A percentile compares a stretch with the other conserved stretches of the same genome.
These are phyloP conservation scores for Cladophialophora exuberans DNA, from an alignment of 2,329 filamentous ascomycete genomes.

Conservation along the genomic window DNA sequence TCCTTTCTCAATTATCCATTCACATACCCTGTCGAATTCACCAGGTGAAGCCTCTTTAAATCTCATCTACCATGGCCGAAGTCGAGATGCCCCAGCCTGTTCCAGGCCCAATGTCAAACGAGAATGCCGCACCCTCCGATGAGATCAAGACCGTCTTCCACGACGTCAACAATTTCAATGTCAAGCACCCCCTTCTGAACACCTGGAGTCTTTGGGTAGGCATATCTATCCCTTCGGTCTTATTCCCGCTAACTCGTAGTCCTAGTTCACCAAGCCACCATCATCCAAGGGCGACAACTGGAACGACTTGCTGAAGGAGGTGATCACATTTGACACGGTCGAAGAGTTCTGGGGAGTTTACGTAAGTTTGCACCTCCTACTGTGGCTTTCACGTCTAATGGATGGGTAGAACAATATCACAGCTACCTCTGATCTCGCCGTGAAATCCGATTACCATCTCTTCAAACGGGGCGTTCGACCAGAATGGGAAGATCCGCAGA, in stretches of 20 bases:
- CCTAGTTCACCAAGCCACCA: conserved; percentile 35
- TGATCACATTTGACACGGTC: conserved; percentile 97
- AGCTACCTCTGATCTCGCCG: conserved; percentile 88
- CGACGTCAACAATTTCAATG: conserved; percentile 98
- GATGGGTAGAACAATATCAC: conserved; percentile 89
- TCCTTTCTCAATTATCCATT: no score
- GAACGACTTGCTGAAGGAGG: conserved; percentile 97
- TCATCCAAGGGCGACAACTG: conserved; percentile 83
- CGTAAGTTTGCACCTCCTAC: conserved; percentile 60
- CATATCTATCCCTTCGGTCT: background rate
- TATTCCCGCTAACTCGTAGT: conserved; percentile 23
- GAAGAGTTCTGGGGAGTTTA: conserved; percentile 99
- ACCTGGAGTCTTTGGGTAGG: conserved; percentile 96
- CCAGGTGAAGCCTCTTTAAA: no score
- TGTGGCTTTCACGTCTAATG: conserved; percentile 9
- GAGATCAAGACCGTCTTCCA: conserved; percentile 92
- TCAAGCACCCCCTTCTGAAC: conserved; percentile 97
- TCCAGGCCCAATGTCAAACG: conserved; percentile 38
- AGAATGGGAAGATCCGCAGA: conserved; percentile 97
- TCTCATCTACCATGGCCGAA: conserved; percentile 31
- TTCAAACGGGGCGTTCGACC: conserved; percentile 98
- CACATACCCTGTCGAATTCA: no score
- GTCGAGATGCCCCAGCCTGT: conserved; percentile 32
- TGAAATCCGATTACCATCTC: conserved; percentile 99
- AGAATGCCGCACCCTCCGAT: conserved; percentile 57